Evolutionary conservation across 768 basidiomycete species (phyloP).

Genomic region (Rhodotorula toruloides): DNA sequence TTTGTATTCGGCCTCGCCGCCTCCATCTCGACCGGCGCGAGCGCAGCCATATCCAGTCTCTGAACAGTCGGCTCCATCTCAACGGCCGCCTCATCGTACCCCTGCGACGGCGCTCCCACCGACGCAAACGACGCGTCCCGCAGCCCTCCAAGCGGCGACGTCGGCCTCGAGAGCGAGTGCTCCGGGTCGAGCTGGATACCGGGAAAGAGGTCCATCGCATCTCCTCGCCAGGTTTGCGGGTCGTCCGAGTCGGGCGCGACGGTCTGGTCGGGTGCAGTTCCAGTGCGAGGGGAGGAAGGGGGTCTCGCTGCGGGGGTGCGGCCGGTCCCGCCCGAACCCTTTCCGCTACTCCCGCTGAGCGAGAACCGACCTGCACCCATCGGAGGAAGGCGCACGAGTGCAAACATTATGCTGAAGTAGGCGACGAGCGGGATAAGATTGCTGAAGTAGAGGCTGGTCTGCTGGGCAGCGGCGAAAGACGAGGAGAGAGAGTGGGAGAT

Average conservation of each 20-base stretch:
- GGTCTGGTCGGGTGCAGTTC: too few relatives aligned
- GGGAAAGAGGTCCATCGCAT: conserved; percentile 1
- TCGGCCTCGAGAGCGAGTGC: background rate
- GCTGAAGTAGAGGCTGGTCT: background rate
- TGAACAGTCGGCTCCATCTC: conserved; percentile 2
- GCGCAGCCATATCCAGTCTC: background rate
- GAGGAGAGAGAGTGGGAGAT: background rate
- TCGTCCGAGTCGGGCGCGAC: conserved; percentile 5
- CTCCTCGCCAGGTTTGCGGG: conserved; percentile 15
- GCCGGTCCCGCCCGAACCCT: background rate
- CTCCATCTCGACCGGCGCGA: background rate
- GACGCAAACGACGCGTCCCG: background rate
- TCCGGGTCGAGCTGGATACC: background rate
- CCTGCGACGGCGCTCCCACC: background rate
- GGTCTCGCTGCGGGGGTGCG: background rate
- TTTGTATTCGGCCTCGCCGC: background rate
- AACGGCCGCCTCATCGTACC: background rate
- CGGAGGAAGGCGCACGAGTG: background rate
- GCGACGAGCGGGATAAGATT: background rate
- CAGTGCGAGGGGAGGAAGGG: too few relatives aligned
- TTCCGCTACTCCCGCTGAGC: background rate
- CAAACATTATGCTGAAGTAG: background rate
- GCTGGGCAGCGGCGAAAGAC: background rate
- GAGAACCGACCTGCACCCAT: background rate
- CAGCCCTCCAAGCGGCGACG: background rate